Evolutionary conservation across 768 basidiomycete species (phyloP), one percentile per base, ranked within the genome.

Genomic region (Cystobasidium tubakii): DNA sequence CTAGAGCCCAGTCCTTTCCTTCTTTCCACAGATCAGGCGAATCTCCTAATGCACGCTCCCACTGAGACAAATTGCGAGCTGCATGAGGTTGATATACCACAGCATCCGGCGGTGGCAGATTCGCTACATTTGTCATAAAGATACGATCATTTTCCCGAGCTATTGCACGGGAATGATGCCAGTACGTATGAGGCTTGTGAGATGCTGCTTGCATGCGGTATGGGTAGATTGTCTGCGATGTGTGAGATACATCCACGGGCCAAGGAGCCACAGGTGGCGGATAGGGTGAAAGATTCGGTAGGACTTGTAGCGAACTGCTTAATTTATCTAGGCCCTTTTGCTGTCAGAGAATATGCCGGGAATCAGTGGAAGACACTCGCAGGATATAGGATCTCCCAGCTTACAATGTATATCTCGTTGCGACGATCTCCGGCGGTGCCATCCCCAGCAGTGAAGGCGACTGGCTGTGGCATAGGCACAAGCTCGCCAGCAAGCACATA

Each of bases 331-430:
- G 33, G 10, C 76, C 76, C 7, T 62, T 27, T 42, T 75, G 74
- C 77, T 77, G 67, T 12, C 1, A 0, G 4, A 10, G 21, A 25
- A 1, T 0, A n/a, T 1, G 21, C 17, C 7, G 9, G 17, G 42
- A 42, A 7, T 42, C n/a, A n/a, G n/a, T n/a, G n/a, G n/a, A n/a
- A n/a, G n/a, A n/a, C n/a, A n/a, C n/a, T n/a, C n/a, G n/a, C n/a
- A n/a, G n/a, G n/a, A n/a, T n/a, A n/a, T n/a, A n/a, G n/a, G n/a
- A n/a, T n/a, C n/a, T n/a, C n/a, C n/a, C n/a, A 12, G 21, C 76
- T 19, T 39, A 76, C 77, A 66, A 79, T 79, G 43, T 72, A 76
- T 0, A 12, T 53, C 62, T 78, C 73, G 60, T 79, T 79, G 31
- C 77, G 19, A 27, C 50, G 57, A 27, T 66, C 54, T 1, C 76